Evolutionary conservation across 768 basidiomycete genomes (phyloP), one percentile per base, ranked within the genome.

Genomic region (Lentinula sp.): DNA sequence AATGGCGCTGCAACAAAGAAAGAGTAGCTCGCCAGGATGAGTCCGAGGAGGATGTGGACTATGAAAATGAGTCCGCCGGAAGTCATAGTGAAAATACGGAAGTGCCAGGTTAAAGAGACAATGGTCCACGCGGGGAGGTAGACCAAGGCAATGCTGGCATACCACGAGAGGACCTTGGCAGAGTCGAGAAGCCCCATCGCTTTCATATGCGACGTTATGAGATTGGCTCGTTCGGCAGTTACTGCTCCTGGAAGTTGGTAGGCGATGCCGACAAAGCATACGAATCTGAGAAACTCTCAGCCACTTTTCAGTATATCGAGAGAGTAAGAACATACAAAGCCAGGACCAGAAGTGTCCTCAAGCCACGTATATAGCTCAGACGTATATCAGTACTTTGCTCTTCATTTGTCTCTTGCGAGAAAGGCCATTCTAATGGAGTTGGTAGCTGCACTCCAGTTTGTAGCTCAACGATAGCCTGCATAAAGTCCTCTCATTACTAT

Each of bases 121-220:
- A 85, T 77, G 50, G 91, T 74, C 90, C 91, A 93, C 1, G 86
- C 87, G 0, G 89, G 89, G 28, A 93, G 80, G 68, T 92, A 92
- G 1, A 81, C 79, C 3, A 86, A 63, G 3, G 84, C 86, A 46
- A 87, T 74, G 64, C 85, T 84, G 43, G 85, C 21, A 66, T 90
- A 86, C 91, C 91, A 92, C 3, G 76, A 79, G 81, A 84, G 62
- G 52, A 89, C 81, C 40, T 88, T 79, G 11, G 89, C 88, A 0
- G 83, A 83, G 66, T 91, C 88, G 6, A 81, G 71, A 13, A 91
- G 76, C 7, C 91, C 91, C 91, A 93, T 92, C 2, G 83, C 88
- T 67, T 87, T 86, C 78, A 92, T 83, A 67, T 92, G 88, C 7
- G 82, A 74, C 0, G 91, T 90, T 35, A 92, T 69, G 15, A 81